These are phyloP conservation scores for Marsdenia floribunda DNA, from an alignment of 257 asterid genomes.

Conservation along the genomic window DNA sequence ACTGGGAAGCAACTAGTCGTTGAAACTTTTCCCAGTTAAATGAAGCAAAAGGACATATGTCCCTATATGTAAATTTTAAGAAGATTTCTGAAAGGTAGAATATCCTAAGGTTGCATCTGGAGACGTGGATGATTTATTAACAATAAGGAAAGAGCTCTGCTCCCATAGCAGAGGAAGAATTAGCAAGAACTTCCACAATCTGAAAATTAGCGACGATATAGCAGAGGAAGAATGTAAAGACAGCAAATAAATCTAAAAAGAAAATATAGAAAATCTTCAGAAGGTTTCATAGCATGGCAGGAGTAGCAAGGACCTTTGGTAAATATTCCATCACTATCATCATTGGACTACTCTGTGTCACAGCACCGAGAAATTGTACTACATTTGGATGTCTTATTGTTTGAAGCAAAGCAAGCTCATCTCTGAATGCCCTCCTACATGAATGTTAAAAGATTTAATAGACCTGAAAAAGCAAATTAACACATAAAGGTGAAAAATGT, in stretches of 20 bases:
- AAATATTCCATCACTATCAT: slow-evolving; percentile 97
- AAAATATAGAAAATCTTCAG: background rate
- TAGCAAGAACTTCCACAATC: background rate
- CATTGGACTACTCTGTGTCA: slow-evolving; percentile 96
- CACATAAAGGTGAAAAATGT: background rate
- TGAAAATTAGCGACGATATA: background rate
- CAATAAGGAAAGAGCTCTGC: background rate
- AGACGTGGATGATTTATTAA: background rate
- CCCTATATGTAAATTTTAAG: background rate
- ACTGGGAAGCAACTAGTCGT: background rate
- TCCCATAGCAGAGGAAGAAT: background rate
- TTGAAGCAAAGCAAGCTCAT: slow-evolving; percentile 92
- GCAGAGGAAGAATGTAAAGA: background rate
- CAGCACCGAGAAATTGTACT: slow-evolving; percentile 97
- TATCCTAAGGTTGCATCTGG: too few relatives aligned
- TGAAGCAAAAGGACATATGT: background rate
- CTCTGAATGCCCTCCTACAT: slow-evolving; percentile 73
- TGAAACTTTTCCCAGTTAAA: background rate
- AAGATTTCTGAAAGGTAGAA: background rate
- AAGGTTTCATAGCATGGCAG: background rate
- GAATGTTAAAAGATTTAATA: slow-evolving; percentile 11
- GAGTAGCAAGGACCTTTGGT: slow-evolving; percentile 57
- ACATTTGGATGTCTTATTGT: slow-evolving; percentile 93
- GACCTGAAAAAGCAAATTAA: background rate
- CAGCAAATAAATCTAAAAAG: background rate